Evolutionary conservation across 164 flowering plant genomes (phyloP).

Genomic region (Aristolochia californica): DNA sequence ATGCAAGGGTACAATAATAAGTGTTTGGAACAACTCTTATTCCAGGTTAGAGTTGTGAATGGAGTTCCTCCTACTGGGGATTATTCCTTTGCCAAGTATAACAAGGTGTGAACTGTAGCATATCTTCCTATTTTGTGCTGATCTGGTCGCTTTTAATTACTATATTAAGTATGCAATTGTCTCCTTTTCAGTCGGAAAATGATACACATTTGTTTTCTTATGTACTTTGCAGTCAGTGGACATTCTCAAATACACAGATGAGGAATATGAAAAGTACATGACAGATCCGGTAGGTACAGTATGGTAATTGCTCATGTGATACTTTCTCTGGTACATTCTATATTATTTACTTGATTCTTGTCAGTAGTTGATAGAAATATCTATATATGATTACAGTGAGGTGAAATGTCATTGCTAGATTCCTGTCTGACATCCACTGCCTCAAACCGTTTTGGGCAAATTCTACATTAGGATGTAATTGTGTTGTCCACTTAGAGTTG

Average conservation of each 20-base stretch:
- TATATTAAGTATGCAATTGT: background rate
- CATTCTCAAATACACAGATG: slow-evolving; percentile 76
- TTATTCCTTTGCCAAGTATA: slow-evolving; percentile 92
- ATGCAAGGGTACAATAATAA: background rate
- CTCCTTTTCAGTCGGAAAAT: background rate
- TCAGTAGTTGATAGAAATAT: no score
- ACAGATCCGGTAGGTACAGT: slow-evolving; percentile 81
- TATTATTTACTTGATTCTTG: background rate
- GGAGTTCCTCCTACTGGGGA: slow-evolving; percentile 92
- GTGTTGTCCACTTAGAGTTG: no score
- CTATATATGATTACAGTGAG: no score
- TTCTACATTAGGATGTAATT: no score
- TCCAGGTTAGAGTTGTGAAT: slow-evolving; percentile 91
- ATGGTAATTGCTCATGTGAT: slow-evolving; percentile 6
- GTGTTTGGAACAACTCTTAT: background rate
- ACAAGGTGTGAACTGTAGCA: slow-evolving; percentile 45
- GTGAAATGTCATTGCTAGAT: no score
- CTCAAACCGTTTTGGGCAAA: no score
- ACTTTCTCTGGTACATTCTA: no score
- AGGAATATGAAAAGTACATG: slow-evolving; percentile 87
- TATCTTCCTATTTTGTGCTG: background rate
- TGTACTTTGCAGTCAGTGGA: slow-evolving; percentile 62
- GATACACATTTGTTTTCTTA: background rate
- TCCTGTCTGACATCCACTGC: no score
- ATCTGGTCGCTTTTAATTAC: background rate